Evolutionary conservation across 2,329 filamentous ascomycete genomes (phyloP).

Genomic region (Fusarium gaditjirri): DNA sequence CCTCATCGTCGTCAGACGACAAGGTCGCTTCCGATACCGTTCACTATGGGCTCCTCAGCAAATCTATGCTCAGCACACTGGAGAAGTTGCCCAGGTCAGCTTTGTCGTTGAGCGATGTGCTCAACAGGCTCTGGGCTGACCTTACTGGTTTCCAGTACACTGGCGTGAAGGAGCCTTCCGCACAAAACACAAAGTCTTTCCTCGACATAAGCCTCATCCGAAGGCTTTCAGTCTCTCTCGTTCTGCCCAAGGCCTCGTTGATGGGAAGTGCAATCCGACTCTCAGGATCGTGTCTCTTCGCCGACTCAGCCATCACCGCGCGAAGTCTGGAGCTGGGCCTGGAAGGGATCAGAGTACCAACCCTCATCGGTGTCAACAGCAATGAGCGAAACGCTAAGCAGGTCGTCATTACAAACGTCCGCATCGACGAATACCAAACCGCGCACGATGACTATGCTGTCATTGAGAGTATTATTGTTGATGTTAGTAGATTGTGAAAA

Average conservation of each 20-base stretch:
- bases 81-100: conserved; percentile 33
- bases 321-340: conserved; percentile 58
- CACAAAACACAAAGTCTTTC: conserved; percentile 39
- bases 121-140: conserved; percentile 49
- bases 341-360: conserved; percentile 69
- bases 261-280: conserved; percentile 70
- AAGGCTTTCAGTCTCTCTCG: conserved; percentile 63
- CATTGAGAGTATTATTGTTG: conserved; percentile 69
- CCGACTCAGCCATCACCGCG: conserved; percentile 40
- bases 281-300: conserved; percentile 57
- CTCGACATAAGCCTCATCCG: conserved; percentile 51
- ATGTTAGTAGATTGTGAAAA: conserved; percentile 59
- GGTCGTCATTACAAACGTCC: conserved; percentile 70
- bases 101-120: conserved; percentile 42
- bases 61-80: conserved; percentile 66
- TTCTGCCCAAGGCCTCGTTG: conserved; percentile 75
- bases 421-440: conserved; percentile 64
- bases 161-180: conserved; percentile 11
- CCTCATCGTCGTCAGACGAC: conserved; percentile 67
- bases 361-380: conserved; percentile 76
- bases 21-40: conserved; percentile 75
- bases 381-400: conserved; percentile 77
- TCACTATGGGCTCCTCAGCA: conserved; percentile 78
- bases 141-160: conserved; percentile 43
- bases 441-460: conserved; percentile 62